A percentile compares a stretch with the other conserved stretches of the same genome.
Evolutionary conservation across 305 asterid species (phyloP).

Genomic region (Solanum hybrid): DNA sequence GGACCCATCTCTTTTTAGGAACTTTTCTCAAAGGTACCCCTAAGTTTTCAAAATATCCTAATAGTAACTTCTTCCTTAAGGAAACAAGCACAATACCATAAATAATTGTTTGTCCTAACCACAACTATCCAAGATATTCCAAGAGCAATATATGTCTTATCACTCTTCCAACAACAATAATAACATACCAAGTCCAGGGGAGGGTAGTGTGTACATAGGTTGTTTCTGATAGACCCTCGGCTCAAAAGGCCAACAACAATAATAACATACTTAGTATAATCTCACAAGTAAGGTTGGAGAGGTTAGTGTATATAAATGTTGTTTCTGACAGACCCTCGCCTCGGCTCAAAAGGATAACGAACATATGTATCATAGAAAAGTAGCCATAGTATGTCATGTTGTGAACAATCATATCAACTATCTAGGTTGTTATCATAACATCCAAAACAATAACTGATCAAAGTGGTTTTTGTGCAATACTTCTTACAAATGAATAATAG

Average conservation of each 20-base stretch:
- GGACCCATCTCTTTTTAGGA: not conserved
- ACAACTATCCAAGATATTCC: not conserved
- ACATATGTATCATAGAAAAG: not conserved
- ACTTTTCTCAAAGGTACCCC: not conserved
- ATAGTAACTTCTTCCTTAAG: not conserved
- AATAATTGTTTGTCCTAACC: not conserved
- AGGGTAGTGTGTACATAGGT: too few relatives aligned
- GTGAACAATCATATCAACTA: not conserved
- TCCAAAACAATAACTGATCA: not conserved
- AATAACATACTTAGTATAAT: not conserved
- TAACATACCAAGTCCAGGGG: not conserved
- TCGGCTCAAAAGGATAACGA: not conserved
- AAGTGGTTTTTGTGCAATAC: not conserved
- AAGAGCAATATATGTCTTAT: not conserved
- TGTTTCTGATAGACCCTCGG: too few relatives aligned
- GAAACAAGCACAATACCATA: not conserved
- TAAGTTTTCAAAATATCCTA: not conserved
- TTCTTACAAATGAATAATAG: not conserved
- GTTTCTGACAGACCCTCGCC: not conserved
- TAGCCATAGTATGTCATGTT: not conserved
- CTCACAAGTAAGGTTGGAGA: rapidly evolving
- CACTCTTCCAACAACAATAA: too few relatives aligned
- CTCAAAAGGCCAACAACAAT: not conserved
- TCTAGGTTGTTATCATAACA: not conserved
- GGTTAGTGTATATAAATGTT: not conserved